These are phyloP conservation scores for Cercospora beticola DNA, from an alignment of 2,329 filamentous ascomycete species.

Conservation along the genomic window DNA sequence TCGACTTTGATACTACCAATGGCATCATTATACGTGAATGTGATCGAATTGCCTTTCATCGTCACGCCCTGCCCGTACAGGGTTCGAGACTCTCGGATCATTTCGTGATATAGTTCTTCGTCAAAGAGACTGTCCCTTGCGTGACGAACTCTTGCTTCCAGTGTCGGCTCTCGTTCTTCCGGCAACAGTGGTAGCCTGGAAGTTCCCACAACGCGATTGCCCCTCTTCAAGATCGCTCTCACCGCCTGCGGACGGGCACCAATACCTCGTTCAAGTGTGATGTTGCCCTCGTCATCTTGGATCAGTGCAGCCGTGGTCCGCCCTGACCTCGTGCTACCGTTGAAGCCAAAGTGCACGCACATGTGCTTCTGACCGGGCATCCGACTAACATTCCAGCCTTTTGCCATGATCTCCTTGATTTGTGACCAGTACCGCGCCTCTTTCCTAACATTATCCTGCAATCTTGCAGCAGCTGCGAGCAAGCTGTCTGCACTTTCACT, in stretches of 20 bases:
- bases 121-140: constrained; percentile 77
- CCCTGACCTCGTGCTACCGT: constrained; percentile 64
- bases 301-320: constrained; percentile 79
- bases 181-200: constrained; percentile 43
- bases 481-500: constrained; percentile 73
- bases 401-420: constrained; percentile 74
- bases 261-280: constrained; percentile 69
- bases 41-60: constrained; percentile 52
- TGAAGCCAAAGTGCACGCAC: constrained; percentile 85
- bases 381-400: constrained; percentile 82
- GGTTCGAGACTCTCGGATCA: constrained; percentile 75
- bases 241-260: constrained; percentile 59
- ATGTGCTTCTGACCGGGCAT: constrained; percentile 55
- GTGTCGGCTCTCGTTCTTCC: constrained; percentile 53
- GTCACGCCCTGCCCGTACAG: constrained; percentile 70
- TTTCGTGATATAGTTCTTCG: constrained; percentile 86
- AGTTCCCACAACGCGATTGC: constrained; percentile 59
- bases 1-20: constrained; percentile 58
- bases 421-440: constrained; percentile 91
- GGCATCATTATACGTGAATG: constrained; percentile 22
- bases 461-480: constrained; percentile 66
- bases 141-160: constrained; percentile 69
- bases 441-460: constrained; percentile 73
- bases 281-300: constrained; percentile 69
- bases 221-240: constrained; percentile 63